These are phyloP conservation scores for Claviceps capensis DNA, from an alignment of 2,329 filamentous ascomycete species.

Conservation along the genomic window DNA sequence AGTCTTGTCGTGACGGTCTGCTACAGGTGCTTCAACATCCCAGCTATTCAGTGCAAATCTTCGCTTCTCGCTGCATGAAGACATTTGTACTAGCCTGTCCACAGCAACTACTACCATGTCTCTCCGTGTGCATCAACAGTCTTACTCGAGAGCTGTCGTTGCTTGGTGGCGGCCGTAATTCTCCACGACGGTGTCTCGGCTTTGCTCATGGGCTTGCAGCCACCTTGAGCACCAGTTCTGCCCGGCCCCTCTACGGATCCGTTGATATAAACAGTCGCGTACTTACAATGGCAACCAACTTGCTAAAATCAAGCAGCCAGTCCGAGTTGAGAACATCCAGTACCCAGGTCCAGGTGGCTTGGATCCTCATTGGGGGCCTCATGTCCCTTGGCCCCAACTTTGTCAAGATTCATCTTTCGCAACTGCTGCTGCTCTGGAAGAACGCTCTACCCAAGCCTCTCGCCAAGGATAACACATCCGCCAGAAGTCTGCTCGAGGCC, in stretches of 20 bases:
- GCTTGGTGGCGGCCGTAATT: constrained; percentile 60
- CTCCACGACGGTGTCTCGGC: constrained; percentile 71
- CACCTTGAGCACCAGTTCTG: constrained; percentile 75
- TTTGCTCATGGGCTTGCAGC: constrained; percentile 87
- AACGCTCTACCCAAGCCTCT: constrained; percentile 90
- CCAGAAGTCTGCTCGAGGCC: constrained; percentile 73
- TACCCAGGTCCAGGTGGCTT: constrained; percentile 93
- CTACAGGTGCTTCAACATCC: constrained; percentile 87
- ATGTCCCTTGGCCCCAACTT: constrained; percentile 97
- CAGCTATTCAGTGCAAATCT: constrained; percentile 90
- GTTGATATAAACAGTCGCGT: constrained; percentile 91
- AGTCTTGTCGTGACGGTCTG: constrained; percentile 72
- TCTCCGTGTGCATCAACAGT: constrained; percentile 95
- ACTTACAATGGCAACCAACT: constrained; percentile 75
- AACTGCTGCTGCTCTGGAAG: constrained; percentile 89
- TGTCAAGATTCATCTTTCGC: constrained; percentile 94
- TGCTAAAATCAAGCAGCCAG: constrained; percentile 84
- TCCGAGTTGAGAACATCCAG: constrained; percentile 83
- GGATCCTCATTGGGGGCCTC: constrained; percentile 89
- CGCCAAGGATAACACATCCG: constrained; percentile 78
- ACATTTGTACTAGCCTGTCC: constrained; percentile 82
- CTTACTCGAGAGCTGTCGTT: constrained; percentile 74
- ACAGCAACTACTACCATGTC: constrained; percentile 76
- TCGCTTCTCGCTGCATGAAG: constrained; percentile 74
- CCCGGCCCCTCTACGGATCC: constrained; percentile 83